Base-by-base conservation (phyloP, 495 filamentous ascomycete genomes). In the Penicillium malachiteum region DNA sequence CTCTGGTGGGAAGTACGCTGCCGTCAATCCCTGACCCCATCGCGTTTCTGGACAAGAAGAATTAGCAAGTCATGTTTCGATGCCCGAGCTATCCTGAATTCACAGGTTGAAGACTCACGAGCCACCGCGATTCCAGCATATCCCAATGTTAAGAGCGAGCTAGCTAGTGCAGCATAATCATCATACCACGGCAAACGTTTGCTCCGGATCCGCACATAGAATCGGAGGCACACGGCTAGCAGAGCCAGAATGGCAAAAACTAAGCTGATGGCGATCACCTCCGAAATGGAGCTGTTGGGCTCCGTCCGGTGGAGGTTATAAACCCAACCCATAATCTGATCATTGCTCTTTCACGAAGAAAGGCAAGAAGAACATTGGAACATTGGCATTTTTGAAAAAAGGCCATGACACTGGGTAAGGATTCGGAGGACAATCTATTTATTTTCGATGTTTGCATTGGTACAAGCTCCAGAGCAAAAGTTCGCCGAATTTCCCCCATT, bases 291-390 rank as follows among this genome's bases (percentile, higher is more conserved):
- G 31, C 52, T 66, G 35, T 64, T 42, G 7, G 63, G 62, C 44
- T 71, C 66, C 5, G 51, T 46, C 21, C 41, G 18, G 10, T 66
- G 31, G 38, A 69, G 63, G 21, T 69, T 73, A 54, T 71, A 48
- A 26, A 71, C 66, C 68, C 70, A 73, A 47, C 52, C 43, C 68
- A 72, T 71, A 30, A 32, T 47, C 17, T 9, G 21, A 26, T 26
- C 21, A 42, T 42, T 42, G 40, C 7, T 18, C 7, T 18, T 4
- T 42, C 40, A 42, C 40, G 40, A 26, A 26, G 21, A 26, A 26
- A 26, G 21, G 21, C 21, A 26, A 26, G 21, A 26, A 26, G 21
- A 26, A 26, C 1, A 26, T n/a, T n/a, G 4, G 4, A 26, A 26
- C 21, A 26, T 26, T 26, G 40, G 17, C 14, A 18, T 5, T 42